These are phyloP conservation scores for Zizania latifolia DNA, from an alignment of 176 grass and related monocot species.

Conservation along the genomic window DNA sequence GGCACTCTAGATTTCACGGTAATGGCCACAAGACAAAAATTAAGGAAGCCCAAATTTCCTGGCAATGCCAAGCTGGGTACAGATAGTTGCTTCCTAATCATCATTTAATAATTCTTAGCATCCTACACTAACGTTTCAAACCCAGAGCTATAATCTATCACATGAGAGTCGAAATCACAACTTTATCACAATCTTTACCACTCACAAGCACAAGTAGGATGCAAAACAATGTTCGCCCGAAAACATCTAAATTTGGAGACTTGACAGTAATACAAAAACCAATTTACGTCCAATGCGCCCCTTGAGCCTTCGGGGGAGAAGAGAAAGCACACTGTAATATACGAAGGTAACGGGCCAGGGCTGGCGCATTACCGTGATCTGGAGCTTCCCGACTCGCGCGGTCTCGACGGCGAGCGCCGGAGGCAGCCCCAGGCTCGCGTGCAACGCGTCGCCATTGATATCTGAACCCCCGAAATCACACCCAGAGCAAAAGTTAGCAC, in stretches of 20 bases:
- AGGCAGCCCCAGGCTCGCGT: slow-evolving; percentile 84
- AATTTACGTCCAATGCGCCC: background rate
- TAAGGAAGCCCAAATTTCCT: background rate
- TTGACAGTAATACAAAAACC: background rate
- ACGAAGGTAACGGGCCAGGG: background rate
- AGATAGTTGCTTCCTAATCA: background rate
- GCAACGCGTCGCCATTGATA: slow-evolving; percentile 94
- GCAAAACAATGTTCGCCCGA: background rate
- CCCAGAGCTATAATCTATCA: background rate
- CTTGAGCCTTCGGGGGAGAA: background rate
- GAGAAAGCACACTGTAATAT: background rate
- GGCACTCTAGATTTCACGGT: background rate
- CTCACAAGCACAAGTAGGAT: background rate
- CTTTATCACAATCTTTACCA: background rate
- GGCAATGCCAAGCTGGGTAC: background rate
- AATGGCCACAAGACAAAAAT: background rate
- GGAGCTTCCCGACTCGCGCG: slow-evolving; percentile 80
- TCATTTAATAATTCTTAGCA: background rate
- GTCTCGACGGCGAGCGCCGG: slow-evolving; percentile 69
- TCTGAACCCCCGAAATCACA: slow-evolving; percentile 52
- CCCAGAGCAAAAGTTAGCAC: slow-evolving; percentile 19
- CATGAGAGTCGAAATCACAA: background rate
- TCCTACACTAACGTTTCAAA: background rate
- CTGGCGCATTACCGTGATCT: slow-evolving; percentile 75
- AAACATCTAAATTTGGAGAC: background rate